Conservation (phyloP, 148 eudicot genomes). For the Vaccinium myrtillus region DNA sequence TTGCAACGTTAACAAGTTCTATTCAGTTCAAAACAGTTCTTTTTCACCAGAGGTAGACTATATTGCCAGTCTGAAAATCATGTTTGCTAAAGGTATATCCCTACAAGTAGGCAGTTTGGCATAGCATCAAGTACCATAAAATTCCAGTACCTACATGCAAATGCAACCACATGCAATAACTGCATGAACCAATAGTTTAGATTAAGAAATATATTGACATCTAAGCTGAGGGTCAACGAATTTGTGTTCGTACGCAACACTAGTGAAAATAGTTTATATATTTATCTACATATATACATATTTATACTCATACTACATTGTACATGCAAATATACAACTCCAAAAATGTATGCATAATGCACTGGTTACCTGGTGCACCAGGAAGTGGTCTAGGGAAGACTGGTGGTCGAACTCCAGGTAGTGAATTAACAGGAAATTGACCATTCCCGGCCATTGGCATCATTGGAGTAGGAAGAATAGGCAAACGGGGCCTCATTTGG, state of each 20-base stretch:
- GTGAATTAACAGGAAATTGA: slow-evolving; percentile 40
- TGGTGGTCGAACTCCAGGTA: slow-evolving; percentile 69
- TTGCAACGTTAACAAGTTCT: not conserved
- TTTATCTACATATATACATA: no score
- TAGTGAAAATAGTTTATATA: no score
- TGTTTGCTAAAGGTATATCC: not conserved
- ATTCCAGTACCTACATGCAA: not conserved
- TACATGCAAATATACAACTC: not conserved
- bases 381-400: slow-evolving; percentile 64
- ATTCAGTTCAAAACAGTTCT: not conserved
- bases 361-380: not conserved
- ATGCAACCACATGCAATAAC: not conserved
- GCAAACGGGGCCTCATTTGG: slow-evolving; percentile 50
- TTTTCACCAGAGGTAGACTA: not conserved
- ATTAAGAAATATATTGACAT: not conserved
- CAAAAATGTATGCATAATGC: not conserved
- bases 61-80: not conserved
- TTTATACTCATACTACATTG: not conserved
- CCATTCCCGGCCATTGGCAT: slow-evolving; percentile 47
- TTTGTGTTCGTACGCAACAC: not conserved
- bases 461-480: slow-evolving; percentile 62
- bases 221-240: not conserved
- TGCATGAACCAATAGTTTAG: not conserved
- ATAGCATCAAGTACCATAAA: not conserved
- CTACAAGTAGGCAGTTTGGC: not conserved